Percentiles rank a stretch among this genome's conserved stretches.
Evolutionary conservation across 1,284 basidiomycete genomes (phyloP).

Genomic region (Leccinum subrobustum): DNA sequence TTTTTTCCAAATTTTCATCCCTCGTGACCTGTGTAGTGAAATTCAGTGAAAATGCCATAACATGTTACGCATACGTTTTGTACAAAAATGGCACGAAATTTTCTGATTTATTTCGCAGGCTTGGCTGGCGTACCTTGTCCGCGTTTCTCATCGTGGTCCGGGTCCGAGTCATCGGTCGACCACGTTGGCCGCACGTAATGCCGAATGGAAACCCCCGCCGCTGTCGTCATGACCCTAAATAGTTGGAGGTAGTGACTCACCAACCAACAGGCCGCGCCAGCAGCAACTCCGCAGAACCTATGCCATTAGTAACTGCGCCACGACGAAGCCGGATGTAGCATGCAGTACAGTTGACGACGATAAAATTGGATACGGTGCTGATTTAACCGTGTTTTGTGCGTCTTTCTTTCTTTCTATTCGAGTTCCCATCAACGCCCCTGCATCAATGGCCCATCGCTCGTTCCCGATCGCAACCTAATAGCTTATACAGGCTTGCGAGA

Average conservation of each 20-base stretch:
- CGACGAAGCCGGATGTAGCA: neutral
- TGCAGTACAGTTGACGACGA: neutral
- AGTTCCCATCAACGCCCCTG: neutral
- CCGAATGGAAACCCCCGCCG: neutral
- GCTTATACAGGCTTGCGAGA: neutral
- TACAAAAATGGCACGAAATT: neutral
- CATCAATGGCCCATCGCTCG: neutral
- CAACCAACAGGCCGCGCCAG: neutral
- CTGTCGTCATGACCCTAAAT: neutral
- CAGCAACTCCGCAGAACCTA: neutral
- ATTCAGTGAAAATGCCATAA: neutral
- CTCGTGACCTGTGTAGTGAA: neutral
- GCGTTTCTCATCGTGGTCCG: neutral
- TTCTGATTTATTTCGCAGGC: neutral
- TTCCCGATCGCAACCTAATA: neutral
- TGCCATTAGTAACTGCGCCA: neutral
- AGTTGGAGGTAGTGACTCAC: neutral
- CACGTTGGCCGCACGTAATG: neutral
- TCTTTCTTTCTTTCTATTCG: neutral
- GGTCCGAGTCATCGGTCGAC: neutral
- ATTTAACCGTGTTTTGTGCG: neutral
- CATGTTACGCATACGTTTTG: neutral
- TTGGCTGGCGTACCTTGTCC: neutral
- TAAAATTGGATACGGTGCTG: neutral
- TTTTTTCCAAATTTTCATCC: neutral